Percentiles rank a stretch among this genome's conserved stretches.
phyloP scores from a whole-genome alignment of 768 basidiomycete genomes.

The Clavaria fumosa region DNA sequence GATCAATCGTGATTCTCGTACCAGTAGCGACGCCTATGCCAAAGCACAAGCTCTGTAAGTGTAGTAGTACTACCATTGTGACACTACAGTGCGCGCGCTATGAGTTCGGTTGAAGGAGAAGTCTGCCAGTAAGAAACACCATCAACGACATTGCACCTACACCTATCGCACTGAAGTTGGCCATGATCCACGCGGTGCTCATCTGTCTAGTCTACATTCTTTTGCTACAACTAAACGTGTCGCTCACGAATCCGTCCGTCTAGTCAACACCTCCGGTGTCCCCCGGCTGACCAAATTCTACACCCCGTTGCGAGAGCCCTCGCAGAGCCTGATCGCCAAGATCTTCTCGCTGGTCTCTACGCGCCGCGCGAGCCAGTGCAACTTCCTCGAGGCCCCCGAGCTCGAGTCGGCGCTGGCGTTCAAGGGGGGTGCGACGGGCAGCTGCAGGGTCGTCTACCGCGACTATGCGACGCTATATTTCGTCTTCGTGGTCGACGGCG shows the following conservation, averaged over 20 bases:
- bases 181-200: slow-evolving; percentile 75
- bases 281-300: slow-evolving; percentile 82
- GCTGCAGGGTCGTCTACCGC: slow-evolving; percentile 82
- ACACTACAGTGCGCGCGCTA: no score
- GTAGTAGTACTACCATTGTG: no score
- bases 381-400: slow-evolving; percentile 90
- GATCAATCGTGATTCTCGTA: no score
- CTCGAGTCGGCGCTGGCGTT: slow-evolving; percentile 59
- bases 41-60: no score
- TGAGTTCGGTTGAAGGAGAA: no score
- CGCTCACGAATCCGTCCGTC: slow-evolving; percentile 6
- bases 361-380: slow-evolving; percentile 75
- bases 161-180: not conserved
- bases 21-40: no score
- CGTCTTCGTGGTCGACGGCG: slow-evolving; percentile 90
- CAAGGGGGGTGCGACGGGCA: slow-evolving; percentile 37
- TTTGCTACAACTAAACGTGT: slow-evolving; percentile 10
- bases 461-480: slow-evolving; percentile 96
- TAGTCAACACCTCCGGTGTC: slow-evolving; percentile 89
- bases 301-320: slow-evolving; percentile 54
- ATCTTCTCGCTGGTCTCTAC: slow-evolving; percentile 81
- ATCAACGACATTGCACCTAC: no score
- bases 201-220: slow-evolving; percentile 42
- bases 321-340: slow-evolving; percentile 63
- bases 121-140: no score